These are phyloP conservation scores for Cladophialophora psammophila DNA, from an alignment of 2,329 filamentous ascomycete genomes.

Conservation along the genomic window DNA sequence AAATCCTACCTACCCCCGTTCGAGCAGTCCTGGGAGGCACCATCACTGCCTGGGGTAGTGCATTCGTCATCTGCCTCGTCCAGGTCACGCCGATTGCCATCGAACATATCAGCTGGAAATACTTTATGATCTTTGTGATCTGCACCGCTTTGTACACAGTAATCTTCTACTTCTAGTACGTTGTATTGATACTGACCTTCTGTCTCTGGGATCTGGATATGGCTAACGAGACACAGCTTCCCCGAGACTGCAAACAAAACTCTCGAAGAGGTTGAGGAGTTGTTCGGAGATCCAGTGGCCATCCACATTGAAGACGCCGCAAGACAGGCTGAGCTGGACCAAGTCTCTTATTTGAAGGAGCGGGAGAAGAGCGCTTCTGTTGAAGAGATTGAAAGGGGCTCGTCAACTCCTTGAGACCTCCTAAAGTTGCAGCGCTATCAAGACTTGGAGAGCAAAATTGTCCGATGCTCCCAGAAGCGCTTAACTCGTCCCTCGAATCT, in stretches of 20 bases:
- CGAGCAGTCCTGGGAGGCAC: neutral
- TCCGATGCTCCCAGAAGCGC: too few relatives aligned
- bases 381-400: neutral
- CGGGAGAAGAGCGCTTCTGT: neutral
- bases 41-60: conserved; percentile 1
- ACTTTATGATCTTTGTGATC: conserved; percentile 18
- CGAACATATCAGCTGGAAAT: conserved; percentile 20
- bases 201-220: neutral
- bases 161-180: conserved; percentile 42
- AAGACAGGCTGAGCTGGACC: neutral
- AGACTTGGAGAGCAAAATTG: too few relatives aligned
- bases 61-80: conserved; percentile 9
- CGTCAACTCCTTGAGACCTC: neutral
- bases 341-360: neutral
- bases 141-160: neutral
- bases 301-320: neutral
- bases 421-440: too few relatives aligned
- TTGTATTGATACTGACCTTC: neutral
- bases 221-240: conserved; percentile 27
- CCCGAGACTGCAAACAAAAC: conserved; percentile 46
- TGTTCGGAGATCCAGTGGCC: conserved; percentile 43
- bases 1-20: conserved; percentile 18
- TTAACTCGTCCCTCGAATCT: too few relatives aligned
- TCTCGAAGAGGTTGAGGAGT: conserved; percentile 46
- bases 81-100: conserved; percentile 13